phyloP scores from a whole-genome alignment of 169 alveolate species.

The Cardiosporidium cionae region DNA sequence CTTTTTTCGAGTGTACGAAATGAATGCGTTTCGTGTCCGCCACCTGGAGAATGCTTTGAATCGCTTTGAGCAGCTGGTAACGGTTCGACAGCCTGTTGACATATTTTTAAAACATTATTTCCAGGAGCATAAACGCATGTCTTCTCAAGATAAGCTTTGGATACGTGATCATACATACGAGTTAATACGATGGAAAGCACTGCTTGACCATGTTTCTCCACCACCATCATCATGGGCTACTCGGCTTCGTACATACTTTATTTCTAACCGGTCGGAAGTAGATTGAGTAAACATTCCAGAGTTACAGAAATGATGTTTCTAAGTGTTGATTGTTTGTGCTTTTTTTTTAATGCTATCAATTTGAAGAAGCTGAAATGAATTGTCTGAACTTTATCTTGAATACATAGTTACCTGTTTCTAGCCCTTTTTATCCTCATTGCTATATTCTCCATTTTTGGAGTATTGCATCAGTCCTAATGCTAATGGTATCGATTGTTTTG shows the following conservation, averaged over 20 bases:
- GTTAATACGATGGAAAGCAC: conserved; percentile 55
- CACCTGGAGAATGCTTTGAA: conserved; percentile 58
- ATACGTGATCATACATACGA: conserved; percentile 51
- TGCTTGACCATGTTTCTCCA: conserved; percentile 53
- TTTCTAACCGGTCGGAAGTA: conserved; percentile 32
- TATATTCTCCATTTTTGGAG: no score
- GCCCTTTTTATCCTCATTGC: no score
- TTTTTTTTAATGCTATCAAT: background rate
- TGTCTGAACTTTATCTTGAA: background rate
- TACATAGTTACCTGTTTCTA: no score
- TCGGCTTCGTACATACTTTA: conserved; percentile 47
- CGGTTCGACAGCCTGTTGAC: conserved; percentile 20
- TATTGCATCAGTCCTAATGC: no score
- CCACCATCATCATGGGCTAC: conserved; percentile 57
- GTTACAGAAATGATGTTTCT: conserved; percentile 5
- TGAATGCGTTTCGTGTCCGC: conserved; percentile 56
- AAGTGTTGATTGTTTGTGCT: background rate
- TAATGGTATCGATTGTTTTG: no score
- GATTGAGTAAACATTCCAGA: background rate
- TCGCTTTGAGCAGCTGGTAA: conserved; percentile 31
- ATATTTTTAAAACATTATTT: conserved; percentile 23
- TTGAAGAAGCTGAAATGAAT: background rate
- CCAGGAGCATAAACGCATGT: conserved; percentile 18
- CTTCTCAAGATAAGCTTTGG: conserved; percentile 43
- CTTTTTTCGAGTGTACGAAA: no score